phyloP scores from a whole-genome alignment of 495 filamentous ascomycete species.

The Pyronema omphalodes region DNA sequence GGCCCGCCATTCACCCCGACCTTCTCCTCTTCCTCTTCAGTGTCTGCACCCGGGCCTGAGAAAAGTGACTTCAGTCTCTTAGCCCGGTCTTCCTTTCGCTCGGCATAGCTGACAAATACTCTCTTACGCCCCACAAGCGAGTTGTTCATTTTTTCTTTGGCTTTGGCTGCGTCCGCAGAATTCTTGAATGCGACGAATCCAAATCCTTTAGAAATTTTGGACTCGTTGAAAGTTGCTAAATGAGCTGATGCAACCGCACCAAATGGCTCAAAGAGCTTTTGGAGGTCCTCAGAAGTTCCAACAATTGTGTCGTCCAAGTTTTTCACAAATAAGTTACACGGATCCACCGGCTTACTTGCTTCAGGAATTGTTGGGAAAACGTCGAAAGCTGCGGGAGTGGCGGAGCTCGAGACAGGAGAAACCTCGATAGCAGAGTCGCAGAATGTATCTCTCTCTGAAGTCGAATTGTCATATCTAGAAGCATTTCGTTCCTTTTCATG shows the following conservation, averaged over 20 bases:
- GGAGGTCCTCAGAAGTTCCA: slow-evolving; percentile 30
- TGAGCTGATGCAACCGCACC: slow-evolving; percentile 91
- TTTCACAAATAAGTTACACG: slow-evolving; percentile 95
- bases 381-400: slow-evolving; percentile 9
- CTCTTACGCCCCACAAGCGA: slow-evolving; percentile 26
- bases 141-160: slow-evolving; percentile 80
- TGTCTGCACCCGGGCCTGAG: not conserved
- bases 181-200: slow-evolving; percentile 94
- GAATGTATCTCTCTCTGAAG: not conserved
- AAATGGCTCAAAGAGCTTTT: slow-evolving; percentile 61
- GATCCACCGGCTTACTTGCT: slow-evolving; percentile 18
- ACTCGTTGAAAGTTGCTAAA: slow-evolving; percentile 65
- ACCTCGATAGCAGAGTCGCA: not conserved
- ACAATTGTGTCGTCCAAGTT: slow-evolving; percentile 41
- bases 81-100: slow-evolving; percentile 23
- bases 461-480: not conserved
- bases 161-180: slow-evolving; percentile 67
- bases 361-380: slow-evolving; percentile 18
- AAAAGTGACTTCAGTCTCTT: slow-evolving; percentile 18
- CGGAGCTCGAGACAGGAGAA: slow-evolving; percentile 1
- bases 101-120: slow-evolving; percentile 23
- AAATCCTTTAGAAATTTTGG: slow-evolving; percentile 86
- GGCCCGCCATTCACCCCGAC: not conserved
- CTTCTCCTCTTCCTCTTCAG: not conserved
- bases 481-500: not conserved